Base-by-base conservation (phyloP, 352 stramenopile species). In the Bremia lactucae region DNA sequence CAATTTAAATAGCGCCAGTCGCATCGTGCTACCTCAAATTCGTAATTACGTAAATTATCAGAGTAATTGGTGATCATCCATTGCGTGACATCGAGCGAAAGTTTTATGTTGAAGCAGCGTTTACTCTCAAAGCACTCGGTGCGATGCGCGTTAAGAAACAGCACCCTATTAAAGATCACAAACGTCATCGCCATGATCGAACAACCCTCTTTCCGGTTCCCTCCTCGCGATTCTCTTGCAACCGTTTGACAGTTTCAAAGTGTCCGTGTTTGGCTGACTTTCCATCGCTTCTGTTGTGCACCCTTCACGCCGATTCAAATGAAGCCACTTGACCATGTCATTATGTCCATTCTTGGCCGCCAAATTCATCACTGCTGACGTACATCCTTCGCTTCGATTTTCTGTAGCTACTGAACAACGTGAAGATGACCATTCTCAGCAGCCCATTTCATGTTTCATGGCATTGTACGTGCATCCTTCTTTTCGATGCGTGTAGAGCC, bases 381-480 rank as follows among this genome's bases (percentile, higher is more conserved):
- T 68, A 36, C 71, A 83, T 1, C 62, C 65, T n/a, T 78, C 62
- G 0, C 36, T 13, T 31, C 56, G 36, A 24, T 81, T 36, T 5
- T 21, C 25, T 79, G 62, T 4, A 83, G 53, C 65, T 63, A 77
- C 22, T 73, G 55, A 0, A 81, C 60, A 8, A 78, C 49, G 37
- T 70, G 22, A 28, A 83, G 51, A 16, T 83, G 52, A 0, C 65
- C 68, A 18, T 52, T 38, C 3, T 50, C 41, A 13, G 67, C 62
- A n/a, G 70, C 70, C 16, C 18, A 34, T 49, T 80, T 64, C 59
- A 83, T 75, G n/a, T n/a, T n/a, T n/a, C 1, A 67, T 67, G 9
- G 52, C 49, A 35, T 59, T 66, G 16, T n/a, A n/a, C n/a, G 65
- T 72, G 31, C 59, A 70, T 2, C 64, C 65, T 47, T 73, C 65